Conservation (phyloP, 2,329 filamentous ascomycete genomes). For the Teratosphaeria destructans region DNA sequence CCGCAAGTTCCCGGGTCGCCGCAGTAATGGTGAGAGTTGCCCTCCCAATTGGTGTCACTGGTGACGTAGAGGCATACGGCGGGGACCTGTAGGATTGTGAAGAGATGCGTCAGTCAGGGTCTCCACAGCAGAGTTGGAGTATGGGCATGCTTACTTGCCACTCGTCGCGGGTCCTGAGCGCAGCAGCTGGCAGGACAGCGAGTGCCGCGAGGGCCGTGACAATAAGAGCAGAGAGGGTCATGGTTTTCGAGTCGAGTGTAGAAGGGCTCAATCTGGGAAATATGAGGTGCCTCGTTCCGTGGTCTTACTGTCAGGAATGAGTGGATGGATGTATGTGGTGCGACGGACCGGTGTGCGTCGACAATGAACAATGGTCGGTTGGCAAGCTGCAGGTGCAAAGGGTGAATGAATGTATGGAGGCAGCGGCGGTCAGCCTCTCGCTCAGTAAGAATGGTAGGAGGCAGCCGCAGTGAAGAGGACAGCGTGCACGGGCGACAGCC, state of each 20-base stretch:
- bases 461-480: not conserved
- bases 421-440: not conserved
- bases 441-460: not conserved
- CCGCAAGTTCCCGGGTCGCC: slow-evolving; percentile 3
- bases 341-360: not conserved
- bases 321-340: not conserved
- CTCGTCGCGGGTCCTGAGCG: slow-evolving; percentile 1
- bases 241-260: not conserved
- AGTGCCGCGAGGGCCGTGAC: not conserved
- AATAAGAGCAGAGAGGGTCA: not conserved
- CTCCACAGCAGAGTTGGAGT: too few relatives aligned
- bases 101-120: too few relatives aligned
- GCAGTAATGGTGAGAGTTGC: slow-evolving; percentile 9
- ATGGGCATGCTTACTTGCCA: not conserved
- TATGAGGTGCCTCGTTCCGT: not conserved
- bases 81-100: not conserved
- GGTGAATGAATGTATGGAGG: not conserved
- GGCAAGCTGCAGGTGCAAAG: not conserved
- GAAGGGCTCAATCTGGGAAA: not conserved
- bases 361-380: not conserved
- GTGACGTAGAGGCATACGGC: slow-evolving; percentile 9
- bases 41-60: slow-evolving; percentile 7
- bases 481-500: not conserved
- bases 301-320: not conserved
- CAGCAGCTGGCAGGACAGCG: not conserved